These are phyloP conservation scores for Salix brachista DNA, from an alignment of 345 rosid genomes.

Conservation along the genomic window DNA sequence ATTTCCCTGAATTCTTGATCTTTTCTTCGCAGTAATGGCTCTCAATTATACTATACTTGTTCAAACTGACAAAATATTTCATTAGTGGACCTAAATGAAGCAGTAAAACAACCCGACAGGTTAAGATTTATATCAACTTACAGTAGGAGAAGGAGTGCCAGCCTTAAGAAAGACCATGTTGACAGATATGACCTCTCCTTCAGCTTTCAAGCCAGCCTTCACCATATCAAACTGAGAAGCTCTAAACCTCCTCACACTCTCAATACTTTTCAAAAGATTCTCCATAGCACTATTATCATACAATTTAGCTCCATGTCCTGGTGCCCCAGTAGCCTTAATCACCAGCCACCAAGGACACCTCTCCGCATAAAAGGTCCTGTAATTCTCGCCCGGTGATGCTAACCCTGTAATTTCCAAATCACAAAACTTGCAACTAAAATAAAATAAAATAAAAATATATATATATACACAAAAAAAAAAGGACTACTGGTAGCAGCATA, in stretches of 20 bases:
- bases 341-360: constrained; percentile 84
- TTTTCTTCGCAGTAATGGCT: neutral
- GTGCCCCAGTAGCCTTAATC: constrained; percentile 86
- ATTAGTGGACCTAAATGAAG: neutral
- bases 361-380: constrained; percentile 75
- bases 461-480: neutral
- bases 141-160: constrained; percentile 95
- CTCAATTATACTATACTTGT: neutral
- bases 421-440: neutral
- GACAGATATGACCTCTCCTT: constrained; percentile 86
- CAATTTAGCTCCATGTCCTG: constrained; percentile 93
- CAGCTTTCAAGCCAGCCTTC: constrained; percentile 73
- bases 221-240: constrained; percentile 86
- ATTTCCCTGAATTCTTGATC: neutral
- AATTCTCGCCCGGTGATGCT: constrained; percentile 62
- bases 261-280: constrained; percentile 80
- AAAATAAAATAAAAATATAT: too few relatives aligned
- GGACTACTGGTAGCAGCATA: too few relatives aligned
- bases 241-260: constrained; percentile 75
- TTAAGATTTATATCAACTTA: constrained; percentile 16
- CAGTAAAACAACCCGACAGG: neutral
- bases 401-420: constrained; percentile 44
- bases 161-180: constrained; percentile 81
- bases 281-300: constrained; percentile 90
- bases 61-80: neutral